phyloP scores from a whole-genome alignment of 495 filamentous ascomycete species.

The Aspergillus mulundensis region DNA sequence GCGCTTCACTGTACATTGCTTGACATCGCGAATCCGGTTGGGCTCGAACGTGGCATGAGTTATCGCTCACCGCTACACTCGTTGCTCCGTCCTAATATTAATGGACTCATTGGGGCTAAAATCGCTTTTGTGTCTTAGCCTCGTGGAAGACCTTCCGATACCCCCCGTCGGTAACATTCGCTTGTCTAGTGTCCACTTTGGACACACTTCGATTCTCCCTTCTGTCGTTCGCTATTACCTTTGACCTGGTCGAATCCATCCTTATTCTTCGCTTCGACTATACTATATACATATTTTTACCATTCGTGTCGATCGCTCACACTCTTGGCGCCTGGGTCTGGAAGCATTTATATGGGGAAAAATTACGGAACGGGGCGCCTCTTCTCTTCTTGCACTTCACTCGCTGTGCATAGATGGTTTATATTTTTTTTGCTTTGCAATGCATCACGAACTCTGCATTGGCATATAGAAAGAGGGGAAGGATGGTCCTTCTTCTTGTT shows the following conservation, averaged over 20 bases:
- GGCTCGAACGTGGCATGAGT: conserved; percentile 1
- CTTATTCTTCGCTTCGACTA: conserved; percentile 33
- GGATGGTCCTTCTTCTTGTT: conserved; percentile 14
- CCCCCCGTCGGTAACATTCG: conserved; percentile 38
- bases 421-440: conserved; percentile 16
- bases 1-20: conserved; percentile 12
- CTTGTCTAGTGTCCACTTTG: conserved; percentile 27
- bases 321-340: conserved; percentile 37
- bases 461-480: conserved; percentile 35
- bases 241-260: conserved; percentile 33
- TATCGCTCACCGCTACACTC: conserved; percentile 2
- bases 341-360: conserved; percentile 28
- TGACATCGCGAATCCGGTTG: conserved; percentile 10
- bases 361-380: conserved; percentile 25
- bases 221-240: conserved; percentile 39
- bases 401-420: conserved; percentile 40
- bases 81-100: conserved; percentile 11
- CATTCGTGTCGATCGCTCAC: conserved; percentile 49
- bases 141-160: conserved; percentile 18
- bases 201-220: conserved; percentile 29
- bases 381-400: conserved; percentile 40
- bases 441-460: conserved; percentile 37
- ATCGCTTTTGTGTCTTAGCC: conserved; percentile 7
- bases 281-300: conserved; percentile 34
- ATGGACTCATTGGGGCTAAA: conserved; percentile 10